Base-by-base conservation (phyloP, 768 basidiomycete genomes). In the Strobilomyces echinocephalus region DNA sequence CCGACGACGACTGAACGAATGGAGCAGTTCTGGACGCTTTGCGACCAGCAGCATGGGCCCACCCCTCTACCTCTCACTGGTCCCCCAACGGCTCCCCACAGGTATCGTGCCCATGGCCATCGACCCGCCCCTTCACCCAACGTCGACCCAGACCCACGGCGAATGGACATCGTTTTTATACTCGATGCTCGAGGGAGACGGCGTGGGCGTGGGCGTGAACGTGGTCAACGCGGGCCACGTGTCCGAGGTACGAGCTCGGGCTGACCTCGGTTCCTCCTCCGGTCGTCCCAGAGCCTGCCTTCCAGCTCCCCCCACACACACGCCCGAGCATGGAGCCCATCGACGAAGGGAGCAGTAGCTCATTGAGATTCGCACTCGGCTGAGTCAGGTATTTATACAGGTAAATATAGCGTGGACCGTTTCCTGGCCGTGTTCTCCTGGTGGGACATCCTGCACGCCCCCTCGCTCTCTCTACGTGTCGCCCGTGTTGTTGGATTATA, bases 91-190 rank as follows among this genome's bases (percentile, higher is more conserved):
- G 2, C 58, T 52, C 21, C 4, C 46, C 11, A 20, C 16, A 5
- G 55, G 2, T 56, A 67, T 24, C 41, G 39, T 60, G 10, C 53
- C 65, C 46, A 65, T 67, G 59, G 41, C 61, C 18, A 46, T 67
- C 34, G 58, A 68, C 39, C 0, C 53, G 11, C 46, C 60, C 1
- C 50, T 58, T 1, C 56, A 58, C 26, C 24, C 54, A 1, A 8
- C 55, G 5, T 46, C 55, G 0, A 10, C 51, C 7, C 55, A 55
- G 4, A 2, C 21, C 9, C 20, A 20, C 59, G 68, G 68, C 12
- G 68, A 69, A 39, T 69, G 68, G 68, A 69, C 68, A 0, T 69
- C 69, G 5, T 71, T 69, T 43, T 50, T 69, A 24, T 67, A 69
- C 39, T 69, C 68, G 14, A 63, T 69, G 67, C 69, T 69, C 30